Evolutionary conservation across 108 stramenopile genomes (phyloP), one percentile per base, ranked within the genome.

Genomic region (Seminavis robusta): DNA sequence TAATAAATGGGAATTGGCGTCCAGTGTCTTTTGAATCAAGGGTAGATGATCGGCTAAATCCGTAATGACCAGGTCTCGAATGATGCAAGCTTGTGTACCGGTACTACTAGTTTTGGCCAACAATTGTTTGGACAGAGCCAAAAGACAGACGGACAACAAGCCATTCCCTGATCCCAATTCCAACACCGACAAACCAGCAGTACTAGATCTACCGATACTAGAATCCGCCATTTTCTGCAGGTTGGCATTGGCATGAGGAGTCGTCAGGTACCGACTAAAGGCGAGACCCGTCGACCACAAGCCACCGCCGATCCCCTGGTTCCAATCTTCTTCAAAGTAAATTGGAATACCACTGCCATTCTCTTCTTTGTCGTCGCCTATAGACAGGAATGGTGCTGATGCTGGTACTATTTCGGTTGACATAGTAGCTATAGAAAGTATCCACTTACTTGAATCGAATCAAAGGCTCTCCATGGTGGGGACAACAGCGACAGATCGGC

Each of bases 81-180:
- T 23, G 56, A 53, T 36, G 38, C 27, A 10, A 34, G 52, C 3
- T 48, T 23, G 21, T 32, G 20, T 30, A 7, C 44, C 44, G n/a
- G n/a, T n/a, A n/a, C n/a, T 21, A 23, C 31, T 37, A 10, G 36
- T 37, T 3, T 20, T 29, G 33, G 21, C 4, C 10, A 44, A 54
- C 43, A 21, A 24, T 26, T 47, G 47, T 20, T 30, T 3, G 2
- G 63, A 65, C 17, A 68, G 28, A 10, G 77, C 81, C 33, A 72
- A 45, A 15, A 88, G 53, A 61, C 87, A 88, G 6, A 77, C 77
- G 2, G 77, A 68, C 31, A 93, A 66, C 50, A 86, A 82, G 13
- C 90, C 90, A 72, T 92, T 88, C 7, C 90, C 90, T 40, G 76
- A 78, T 11, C 90, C 90, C 10, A 92, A 62, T 39, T 92, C 90